Base-by-base conservation (phyloP, 75 land plant genomes). In the Sequoiadendron giganteum region DNA sequence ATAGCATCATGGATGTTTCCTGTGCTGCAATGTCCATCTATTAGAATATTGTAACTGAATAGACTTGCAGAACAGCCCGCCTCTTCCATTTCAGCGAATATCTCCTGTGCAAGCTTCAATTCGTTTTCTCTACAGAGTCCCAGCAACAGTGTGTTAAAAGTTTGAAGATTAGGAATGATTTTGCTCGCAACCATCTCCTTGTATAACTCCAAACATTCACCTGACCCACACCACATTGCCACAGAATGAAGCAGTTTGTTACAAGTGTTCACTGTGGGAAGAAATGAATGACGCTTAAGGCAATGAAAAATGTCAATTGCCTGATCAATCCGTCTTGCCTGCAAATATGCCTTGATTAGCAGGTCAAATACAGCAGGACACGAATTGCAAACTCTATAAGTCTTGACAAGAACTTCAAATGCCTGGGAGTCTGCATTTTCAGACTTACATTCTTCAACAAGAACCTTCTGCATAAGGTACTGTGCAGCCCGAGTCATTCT, bases 341-440 rank as follows among this genome's bases (percentile, higher is more conserved):
- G 82, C 55, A 94, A 42, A 85, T 88, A 92, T 32, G 89, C 91
- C 21, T 76, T 52, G 52, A 94, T 68, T 77, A 94, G 90, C 70
- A 94, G 79, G 82, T 94, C 95, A 87, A 94, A 94, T 78, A 94
- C 94, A 82, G 92, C 89, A 4, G 95, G 94, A 19, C 92, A 90
- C 5, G 95, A 94, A 40, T 91, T 92, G 86, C 93, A 93, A 7
- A 16, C 28, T 39, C 88, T 75, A 75, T 93, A 94, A 18, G 90
- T 90, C 72, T 56, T 88, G 58, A 89, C 93, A 8, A 94, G 93
- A 34, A 77, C 25, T 43, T 85, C 85, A 77, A 94, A 85, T 38
- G 86, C 68, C 39, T 55, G 86, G 15, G 91, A 10, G 25, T 61
- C 87, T 58, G 90, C 76, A 10, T 78, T 55, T 55, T 16, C 65